phyloP scores from a whole-genome alignment of 306 rosid genomes.

The Delonix regia region DNA sequence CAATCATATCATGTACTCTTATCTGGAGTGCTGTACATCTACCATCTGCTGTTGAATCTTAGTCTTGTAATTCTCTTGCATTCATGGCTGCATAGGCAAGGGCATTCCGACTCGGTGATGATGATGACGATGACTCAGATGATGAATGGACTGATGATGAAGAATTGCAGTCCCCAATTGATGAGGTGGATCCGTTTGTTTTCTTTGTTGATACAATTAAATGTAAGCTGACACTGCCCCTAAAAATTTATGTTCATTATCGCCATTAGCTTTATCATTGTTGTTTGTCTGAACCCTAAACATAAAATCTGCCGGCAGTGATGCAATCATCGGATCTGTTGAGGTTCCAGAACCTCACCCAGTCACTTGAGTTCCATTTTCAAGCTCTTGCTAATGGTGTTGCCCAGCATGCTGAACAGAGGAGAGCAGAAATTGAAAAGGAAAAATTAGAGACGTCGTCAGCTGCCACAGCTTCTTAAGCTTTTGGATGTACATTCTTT shows the following conservation, averaged over 20 bases:
- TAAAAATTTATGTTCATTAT: slow-evolving; percentile 7
- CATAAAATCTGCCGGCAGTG: slow-evolving; percentile 41
- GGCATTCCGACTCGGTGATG: slow-evolving; percentile 73
- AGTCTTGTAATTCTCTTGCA: slow-evolving; percentile 10
- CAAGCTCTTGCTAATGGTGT: slow-evolving; percentile 91
- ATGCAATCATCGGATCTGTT: slow-evolving; percentile 69
- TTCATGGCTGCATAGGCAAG: slow-evolving; percentile 57
- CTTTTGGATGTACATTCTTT: slow-evolving; percentile 43
- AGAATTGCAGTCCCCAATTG: slow-evolving; percentile 96
- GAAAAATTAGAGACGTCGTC: slow-evolving; percentile 76
- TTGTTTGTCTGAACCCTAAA: slow-evolving; percentile 13
- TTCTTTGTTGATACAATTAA: slow-evolving; percentile 83
- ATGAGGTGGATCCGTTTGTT: slow-evolving; percentile 96
- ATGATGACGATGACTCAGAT: slow-evolving; percentile 74
- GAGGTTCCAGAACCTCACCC: slow-evolving; percentile 84
- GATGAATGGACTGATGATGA: slow-evolving; percentile 94
- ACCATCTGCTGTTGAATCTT: slow-evolving; percentile 23
- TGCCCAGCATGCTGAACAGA: slow-evolving; percentile 91
- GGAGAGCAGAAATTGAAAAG: slow-evolving; percentile 83
- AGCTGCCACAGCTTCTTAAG: slow-evolving; percentile 57
- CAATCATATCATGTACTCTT: not conserved
- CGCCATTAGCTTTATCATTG: not conserved
- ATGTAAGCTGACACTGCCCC: slow-evolving; percentile 46
- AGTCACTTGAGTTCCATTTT: slow-evolving; percentile 80
- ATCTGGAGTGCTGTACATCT: not conserved